Evolutionary conservation across 225 moss, liverwort and hornwort genomes (phyloP).

Genomic region (Rhytidiadelphus loreus): DNA sequence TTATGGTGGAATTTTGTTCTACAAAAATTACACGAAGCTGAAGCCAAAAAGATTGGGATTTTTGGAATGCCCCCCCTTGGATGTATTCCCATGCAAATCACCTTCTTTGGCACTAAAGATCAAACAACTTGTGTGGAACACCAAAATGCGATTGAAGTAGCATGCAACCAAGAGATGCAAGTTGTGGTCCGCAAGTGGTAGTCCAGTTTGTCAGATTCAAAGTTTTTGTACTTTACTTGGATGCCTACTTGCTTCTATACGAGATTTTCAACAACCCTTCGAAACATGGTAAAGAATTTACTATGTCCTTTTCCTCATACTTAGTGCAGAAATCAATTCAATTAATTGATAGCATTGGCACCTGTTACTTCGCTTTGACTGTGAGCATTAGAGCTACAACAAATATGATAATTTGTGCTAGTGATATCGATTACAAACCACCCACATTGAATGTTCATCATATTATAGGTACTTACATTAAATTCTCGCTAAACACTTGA

Average conservation of each 20-base stretch:
- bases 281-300: background rate
- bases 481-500: background rate
- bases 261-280: background rate
- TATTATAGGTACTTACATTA: background rate
- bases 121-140: slow-evolving; percentile 7
- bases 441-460: background rate
- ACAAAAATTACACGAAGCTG: slow-evolving; percentile 26
- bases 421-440: background rate
- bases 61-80: slow-evolving; percentile 31
- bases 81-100: slow-evolving; percentile 38
- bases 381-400: no score
- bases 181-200: background rate
- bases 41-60: slow-evolving; percentile 42
- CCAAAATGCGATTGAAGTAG: background rate
- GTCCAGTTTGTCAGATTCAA: background rate
- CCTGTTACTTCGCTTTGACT: background rate
- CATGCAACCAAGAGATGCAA: background rate
- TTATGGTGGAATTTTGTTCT: background rate
- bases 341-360: no score
- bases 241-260: background rate
- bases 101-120: background rate
- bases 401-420: background rate
- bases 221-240: slow-evolving; percentile 14
- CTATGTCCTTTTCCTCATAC: background rate
- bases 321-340: no score